Evolutionary conservation across 108 stramenopile species (phyloP), one percentile per base, ranked within the genome.

Genomic region (Ochromonas danica): DNA sequence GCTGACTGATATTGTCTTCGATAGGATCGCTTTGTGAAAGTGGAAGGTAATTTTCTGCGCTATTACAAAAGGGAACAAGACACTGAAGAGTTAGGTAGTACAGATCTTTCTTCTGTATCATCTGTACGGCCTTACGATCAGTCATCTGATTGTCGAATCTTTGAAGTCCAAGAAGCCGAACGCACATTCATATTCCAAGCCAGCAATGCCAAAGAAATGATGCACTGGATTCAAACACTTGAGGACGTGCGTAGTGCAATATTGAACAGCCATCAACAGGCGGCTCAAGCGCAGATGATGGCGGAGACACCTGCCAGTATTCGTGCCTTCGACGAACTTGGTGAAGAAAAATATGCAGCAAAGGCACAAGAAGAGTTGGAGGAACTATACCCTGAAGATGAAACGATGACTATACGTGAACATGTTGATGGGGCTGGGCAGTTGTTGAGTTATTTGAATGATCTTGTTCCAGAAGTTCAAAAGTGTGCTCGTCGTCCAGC

Each of bases 31-130:
- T 67, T 35, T 36, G 35, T 67, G 31, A 28, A 36, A 36, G 33
- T 67, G 30, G 63, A 31, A 67, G 63, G 63, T 10, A 67, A 3
- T 28, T 10, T 14, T 6, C 25, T 67, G 63, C 27, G 25, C 10
- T 67, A 67, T 67, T 67, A 14, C 63, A 67, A 67, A 36, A 67
- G 35, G 17, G 31, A 67, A 33, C 14, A 25, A 6, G 63, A 67
- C 31, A 6, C 3, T 28, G 31, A 67, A 67, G 33, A 67, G 31
- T 51, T 51, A 51, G 63, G 63, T 10, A 10, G 14, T 36, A 33
- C 35, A 3, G 25, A 67, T 36, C 6, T 67, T 6, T 3, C 6
- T 10, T 14, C 33, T 36, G 63, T 25, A 6, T 3, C 3, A 35
- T 67, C 25, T 36, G 35, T 67, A 14, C 63, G 63, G 3, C 63